Conservation (phyloP, 2,329 filamentous ascomycete genomes). For the Fusarium staphyleae region DNA sequence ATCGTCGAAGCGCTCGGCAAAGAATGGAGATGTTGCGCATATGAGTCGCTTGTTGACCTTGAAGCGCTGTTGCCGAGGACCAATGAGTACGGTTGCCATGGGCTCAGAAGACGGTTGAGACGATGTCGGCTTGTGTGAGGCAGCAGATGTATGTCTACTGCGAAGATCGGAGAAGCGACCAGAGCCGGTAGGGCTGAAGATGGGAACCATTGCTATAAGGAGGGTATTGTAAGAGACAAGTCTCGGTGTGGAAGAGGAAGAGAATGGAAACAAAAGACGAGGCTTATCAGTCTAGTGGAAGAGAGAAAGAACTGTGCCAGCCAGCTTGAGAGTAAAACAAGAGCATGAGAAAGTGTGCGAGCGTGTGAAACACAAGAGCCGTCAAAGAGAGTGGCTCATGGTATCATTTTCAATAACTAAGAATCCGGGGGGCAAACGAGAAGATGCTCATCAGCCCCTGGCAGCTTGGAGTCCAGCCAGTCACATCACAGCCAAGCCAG, state of each 20-base stretch:
- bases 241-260: constrained; percentile 22
- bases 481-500: too few relatives aligned
- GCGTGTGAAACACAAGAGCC: constrained; percentile 30
- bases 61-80: constrained; percentile 52
- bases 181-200: constrained; percentile 35
- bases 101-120: constrained; percentile 34
- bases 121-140: constrained; percentile 36
- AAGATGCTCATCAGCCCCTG: constrained; percentile 21
- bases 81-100: constrained; percentile 51
- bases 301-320: constrained; percentile 33
- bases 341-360: constrained; percentile 10
- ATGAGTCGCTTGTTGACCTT: constrained; percentile 55
- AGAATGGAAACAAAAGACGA: constrained; percentile 19
- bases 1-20: constrained; percentile 55
- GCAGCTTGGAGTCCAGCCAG: constrained; percentile 34
- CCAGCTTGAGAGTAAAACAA: constrained; percentile 33
- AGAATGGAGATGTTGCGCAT: constrained; percentile 56
- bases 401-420: constrained; percentile 37
- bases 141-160: constrained; percentile 15
- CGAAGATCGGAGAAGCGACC: constrained; percentile 33
- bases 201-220: constrained; percentile 33
- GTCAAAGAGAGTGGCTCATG: constrained; percentile 33
- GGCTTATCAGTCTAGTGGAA: constrained; percentile 1
- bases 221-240: constrained; percentile 19
- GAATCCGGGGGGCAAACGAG: constrained; percentile 12